A percentile compares a stretch with the other conserved stretches of the same genome.
phyloP scores from a whole-genome alignment of 352 stramenopile species.

The Thalassiosira exigua region DNA sequence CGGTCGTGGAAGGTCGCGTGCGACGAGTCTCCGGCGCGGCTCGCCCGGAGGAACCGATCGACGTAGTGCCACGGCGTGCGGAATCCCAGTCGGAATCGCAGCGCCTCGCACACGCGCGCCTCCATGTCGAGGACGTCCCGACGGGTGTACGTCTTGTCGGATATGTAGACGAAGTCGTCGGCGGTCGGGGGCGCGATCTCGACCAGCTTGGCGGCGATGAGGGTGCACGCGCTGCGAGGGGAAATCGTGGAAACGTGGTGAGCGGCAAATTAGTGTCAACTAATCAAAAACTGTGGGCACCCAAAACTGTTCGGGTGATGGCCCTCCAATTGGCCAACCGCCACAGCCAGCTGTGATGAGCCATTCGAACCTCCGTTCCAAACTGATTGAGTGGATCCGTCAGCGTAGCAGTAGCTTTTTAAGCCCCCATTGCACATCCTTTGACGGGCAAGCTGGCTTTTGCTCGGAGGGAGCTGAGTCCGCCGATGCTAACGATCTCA shows the following conservation, averaged over 20 bases:
- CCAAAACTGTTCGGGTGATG: too few species aligned
- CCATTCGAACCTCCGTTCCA: too few species aligned
- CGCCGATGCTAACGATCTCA: too few species aligned
- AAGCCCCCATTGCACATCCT: too few species aligned
- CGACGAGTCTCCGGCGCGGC: constrained; percentile 50
- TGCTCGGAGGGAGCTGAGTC: too few species aligned
- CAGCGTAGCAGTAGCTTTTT: too few species aligned
- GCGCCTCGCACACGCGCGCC: constrained; percentile 65
- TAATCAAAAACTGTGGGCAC: too few species aligned
- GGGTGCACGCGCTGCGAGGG: constrained; percentile 74
- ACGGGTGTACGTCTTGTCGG: constrained; percentile 82
- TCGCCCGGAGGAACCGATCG: constrained; percentile 76
- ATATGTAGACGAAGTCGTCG: constrained; percentile 86
- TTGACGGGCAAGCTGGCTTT: too few species aligned
- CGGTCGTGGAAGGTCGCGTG: not conserved
- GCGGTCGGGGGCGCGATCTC: constrained; percentile 74
- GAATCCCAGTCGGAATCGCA: constrained; percentile 80
- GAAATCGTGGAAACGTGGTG: constrained; percentile 2
- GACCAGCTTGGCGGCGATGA: constrained; percentile 87
- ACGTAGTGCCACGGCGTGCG: constrained; percentile 80
- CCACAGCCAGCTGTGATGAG: too few species aligned
- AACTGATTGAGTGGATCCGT: too few species aligned
- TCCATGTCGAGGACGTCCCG: constrained; percentile 85
- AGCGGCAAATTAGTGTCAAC: constrained; percentile 10
- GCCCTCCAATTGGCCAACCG: constrained; percentile 1